Evolutionary conservation across 1,139 yeast genomes (phyloP), one percentile per base, ranked within the genome.

Genomic region (Hyphopichia burtonii): DNA sequence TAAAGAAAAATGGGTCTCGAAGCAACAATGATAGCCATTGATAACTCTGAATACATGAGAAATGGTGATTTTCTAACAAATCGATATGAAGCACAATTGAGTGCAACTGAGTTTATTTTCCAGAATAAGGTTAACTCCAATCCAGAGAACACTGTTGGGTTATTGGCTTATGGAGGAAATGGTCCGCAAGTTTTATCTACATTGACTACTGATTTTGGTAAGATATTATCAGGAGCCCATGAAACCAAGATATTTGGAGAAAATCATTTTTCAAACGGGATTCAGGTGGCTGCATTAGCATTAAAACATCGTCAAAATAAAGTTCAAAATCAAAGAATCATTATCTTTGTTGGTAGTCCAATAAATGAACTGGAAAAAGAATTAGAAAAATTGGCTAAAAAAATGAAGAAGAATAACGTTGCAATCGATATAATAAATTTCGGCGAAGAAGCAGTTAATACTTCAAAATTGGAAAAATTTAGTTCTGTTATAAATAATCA

Each of bases 251-350:
- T 94, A 42, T 72, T 74, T 20, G 97, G 97, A 1, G 62, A 61
- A 27, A 66, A 74, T 39, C 89, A 90, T 58, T 74, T 94, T 46
- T 73, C 86, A 30, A 86, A 91, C 38, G 96, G 96, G 14, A 82
- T 93, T 52, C 96, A 91, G 66, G 96, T 93, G 49, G 99, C 98
- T n/a, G 95, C 95, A 38, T 76, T 94, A 58, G 98, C 97, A 11
- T 80, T 93, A 58, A 93, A 90, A 61, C 98, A 93, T 67, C 89
- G 99, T 60, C 96, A 90, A 63, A 90, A 93, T 68, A 89, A 88
- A 65, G 85, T 86, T 9, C 98, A 91, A 61, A 86, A 82, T 52
- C 98, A 91, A 66, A 77, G 99, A 52, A 88, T 94, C 49, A 78
- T 93, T 48, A 89, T 82, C 37, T 93, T 94, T 66, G 91, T 90